Evolutionary conservation across 345 rosid genomes (phyloP).

Genomic region (Salix brachista): DNA sequence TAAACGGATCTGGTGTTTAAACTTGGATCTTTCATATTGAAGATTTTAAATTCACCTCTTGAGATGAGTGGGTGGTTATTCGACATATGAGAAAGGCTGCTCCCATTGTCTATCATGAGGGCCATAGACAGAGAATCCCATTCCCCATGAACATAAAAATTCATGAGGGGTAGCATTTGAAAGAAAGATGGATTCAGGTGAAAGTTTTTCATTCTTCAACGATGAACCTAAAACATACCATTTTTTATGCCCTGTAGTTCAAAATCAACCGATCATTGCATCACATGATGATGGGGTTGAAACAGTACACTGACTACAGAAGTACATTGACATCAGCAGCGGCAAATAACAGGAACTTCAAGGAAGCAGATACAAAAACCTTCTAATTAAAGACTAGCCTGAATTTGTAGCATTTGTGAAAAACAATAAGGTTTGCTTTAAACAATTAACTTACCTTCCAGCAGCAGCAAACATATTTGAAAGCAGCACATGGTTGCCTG

Average conservation of each 20-base stretch:
- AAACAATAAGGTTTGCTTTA: background rate
- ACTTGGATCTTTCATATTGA: background rate
- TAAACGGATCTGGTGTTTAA: background rate
- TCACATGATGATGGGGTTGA: no score
- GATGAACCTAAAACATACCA: background rate
- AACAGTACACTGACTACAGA: background rate
- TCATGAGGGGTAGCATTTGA: background rate
- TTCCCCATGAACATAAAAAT: background rate
- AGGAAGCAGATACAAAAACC: background rate
- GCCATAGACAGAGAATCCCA: background rate
- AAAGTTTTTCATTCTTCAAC: background rate
- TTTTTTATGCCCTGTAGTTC: background rate
- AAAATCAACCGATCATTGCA: background rate
- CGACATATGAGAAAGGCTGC: background rate
- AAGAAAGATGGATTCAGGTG: background rate
- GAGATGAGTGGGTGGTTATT: background rate
- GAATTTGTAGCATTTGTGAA: background rate
- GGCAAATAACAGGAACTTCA: background rate
- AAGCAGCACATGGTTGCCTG: conserved; percentile 78
- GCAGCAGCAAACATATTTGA: conserved; percentile 73
- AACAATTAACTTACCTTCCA: conserved; percentile 49
- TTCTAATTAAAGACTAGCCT: background rate
- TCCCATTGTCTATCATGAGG: background rate
- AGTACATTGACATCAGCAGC: background rate
- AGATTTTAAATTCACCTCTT: background rate